Conservation (phyloP, 345 rosid genomes). For the Citrus unshiu region DNA sequence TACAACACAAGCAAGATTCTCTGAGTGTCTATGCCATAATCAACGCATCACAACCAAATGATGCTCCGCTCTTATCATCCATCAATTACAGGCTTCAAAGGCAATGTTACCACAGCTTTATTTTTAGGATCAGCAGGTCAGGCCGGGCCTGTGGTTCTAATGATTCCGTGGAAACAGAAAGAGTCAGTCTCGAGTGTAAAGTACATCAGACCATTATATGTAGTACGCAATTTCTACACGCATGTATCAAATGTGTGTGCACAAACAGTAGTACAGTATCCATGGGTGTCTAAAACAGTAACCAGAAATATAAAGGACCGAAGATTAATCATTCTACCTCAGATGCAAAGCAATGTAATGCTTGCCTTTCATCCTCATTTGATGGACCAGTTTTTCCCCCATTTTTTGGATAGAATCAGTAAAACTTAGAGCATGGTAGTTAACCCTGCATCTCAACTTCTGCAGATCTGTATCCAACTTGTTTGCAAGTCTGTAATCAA, state of each 20-base stretch:
- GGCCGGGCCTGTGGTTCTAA: too few relatives aligned
- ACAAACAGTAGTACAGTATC: neutral
- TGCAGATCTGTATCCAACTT: conserved; percentile 78
- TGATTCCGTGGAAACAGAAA: too few relatives aligned
- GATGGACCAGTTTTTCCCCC: conserved; percentile 67
- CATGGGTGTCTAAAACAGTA: neutral
- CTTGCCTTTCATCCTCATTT: conserved; percentile 76
- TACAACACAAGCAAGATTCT: neutral
- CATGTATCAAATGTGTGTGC: neutral
- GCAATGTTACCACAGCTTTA: neutral
- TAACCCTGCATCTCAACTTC: conserved; percentile 94
- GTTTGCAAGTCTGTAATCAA: conserved; percentile 94
- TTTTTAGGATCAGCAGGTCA: too few relatives aligned
- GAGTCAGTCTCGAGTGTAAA: neutral
- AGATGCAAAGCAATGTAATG: conserved; percentile 91
- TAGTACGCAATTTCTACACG: neutral
- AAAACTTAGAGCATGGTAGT: conserved; percentile 86
- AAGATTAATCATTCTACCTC: conserved; percentile 45
- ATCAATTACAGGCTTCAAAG: neutral
- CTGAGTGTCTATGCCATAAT: neutral
- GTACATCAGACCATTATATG: neutral
- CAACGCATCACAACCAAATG: neutral
- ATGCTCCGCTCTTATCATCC: neutral
- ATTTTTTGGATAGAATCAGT: conserved; percentile 69
- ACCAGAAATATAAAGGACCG: conserved; percentile 12